Percentiles rank a stretch among this genome's conserved stretches.
Conservation (phyloP, 2,329 filamentous ascomycete genomes). For the Diplodia corticola region DNA sequence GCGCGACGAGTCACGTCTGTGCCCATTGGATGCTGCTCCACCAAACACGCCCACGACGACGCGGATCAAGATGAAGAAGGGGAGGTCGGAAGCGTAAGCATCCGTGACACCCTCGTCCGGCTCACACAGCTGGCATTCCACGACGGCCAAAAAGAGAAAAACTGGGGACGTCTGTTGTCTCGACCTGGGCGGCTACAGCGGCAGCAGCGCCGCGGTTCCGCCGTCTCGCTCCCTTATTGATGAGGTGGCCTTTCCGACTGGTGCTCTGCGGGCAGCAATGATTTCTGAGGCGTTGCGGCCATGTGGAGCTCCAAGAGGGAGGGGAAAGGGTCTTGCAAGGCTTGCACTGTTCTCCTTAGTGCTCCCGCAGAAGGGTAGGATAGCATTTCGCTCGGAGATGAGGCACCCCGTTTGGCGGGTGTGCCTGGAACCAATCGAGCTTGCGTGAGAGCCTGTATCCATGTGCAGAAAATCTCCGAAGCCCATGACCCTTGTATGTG, state of each 20-base stretch:
- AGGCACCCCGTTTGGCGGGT: neutral
- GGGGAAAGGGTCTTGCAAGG: neutral
- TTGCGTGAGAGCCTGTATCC: neutral
- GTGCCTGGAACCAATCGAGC: neutral
- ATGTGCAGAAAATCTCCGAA: slow-evolving; percentile 6
- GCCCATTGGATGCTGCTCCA: neutral
- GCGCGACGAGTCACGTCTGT: neutral
- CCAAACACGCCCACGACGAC: neutral
- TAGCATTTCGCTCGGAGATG: slow-evolving; percentile 4
- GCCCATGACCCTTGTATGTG: neutral
- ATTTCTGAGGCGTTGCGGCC: neutral
- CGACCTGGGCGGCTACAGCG: slow-evolving; percentile 1
- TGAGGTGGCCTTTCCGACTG: neutral
- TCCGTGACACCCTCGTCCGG: slow-evolving; percentile 4
- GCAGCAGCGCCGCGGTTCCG: slow-evolving; percentile 4
- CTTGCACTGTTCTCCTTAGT: neutral
- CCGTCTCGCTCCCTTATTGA: neutral
- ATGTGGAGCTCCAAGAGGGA: neutral
- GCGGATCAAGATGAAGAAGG: neutral
- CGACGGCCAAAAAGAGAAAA: neutral
- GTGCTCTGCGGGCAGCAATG: neutral
- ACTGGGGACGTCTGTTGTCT: neutral
- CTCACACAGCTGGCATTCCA: neutral
- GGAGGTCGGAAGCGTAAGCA: neutral
- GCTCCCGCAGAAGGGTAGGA: neutral